Evolutionary conservation across 129 eudicot genomes (phyloP), one percentile per base, ranked within the genome.

Genomic region (Pittosporum tobira): DNA sequence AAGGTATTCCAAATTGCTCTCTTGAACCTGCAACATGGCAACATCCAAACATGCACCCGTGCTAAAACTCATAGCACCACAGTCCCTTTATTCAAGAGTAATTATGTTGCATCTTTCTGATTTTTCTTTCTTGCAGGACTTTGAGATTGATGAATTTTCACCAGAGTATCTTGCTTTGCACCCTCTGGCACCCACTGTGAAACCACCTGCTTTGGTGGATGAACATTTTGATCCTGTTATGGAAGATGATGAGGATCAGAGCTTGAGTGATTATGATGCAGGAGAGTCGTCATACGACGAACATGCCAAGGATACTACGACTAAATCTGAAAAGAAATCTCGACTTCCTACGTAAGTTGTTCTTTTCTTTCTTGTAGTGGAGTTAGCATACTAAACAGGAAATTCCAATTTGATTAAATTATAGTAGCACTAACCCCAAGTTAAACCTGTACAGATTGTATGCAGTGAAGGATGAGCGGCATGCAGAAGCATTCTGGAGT

Each of bases 401-500:
- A n/a, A n/a, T n/a, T n/a, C n/a, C n/a, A n/a, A n/a, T n/a, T n/a
- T n/a, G n/a, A n/a, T n/a, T n/a, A 26, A 23, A 27, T 53, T 28
- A 14, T 42, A n/a, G 61, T 23, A 31, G 18, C 28, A 10, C 31
- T 56, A 31, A 56, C 14, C 44, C 38, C 11, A 16, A 29, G 16
- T 13, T 23, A 48, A 60, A 61, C 9, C 18, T 77, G 75, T n/a
- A n/a, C 84, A 88, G 94, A 66, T 71, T 91, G 63, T 87, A 78
- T 67, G 99, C 83, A 79, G 96, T 83, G 66, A 91, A 91, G 88
- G 99, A 91, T 57, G 88, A 81, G 48, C 69, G 94, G 45, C 99
- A 91, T 48, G 99, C 99, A 51, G 88, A 91, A 58, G 99, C 96
- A 8, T 91, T 78, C 77, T 71, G 67, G 62, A 88, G 81, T 3